Base-by-base conservation (phyloP, 805 yeast genomes). In the Kazachstania taianensis region DNA sequence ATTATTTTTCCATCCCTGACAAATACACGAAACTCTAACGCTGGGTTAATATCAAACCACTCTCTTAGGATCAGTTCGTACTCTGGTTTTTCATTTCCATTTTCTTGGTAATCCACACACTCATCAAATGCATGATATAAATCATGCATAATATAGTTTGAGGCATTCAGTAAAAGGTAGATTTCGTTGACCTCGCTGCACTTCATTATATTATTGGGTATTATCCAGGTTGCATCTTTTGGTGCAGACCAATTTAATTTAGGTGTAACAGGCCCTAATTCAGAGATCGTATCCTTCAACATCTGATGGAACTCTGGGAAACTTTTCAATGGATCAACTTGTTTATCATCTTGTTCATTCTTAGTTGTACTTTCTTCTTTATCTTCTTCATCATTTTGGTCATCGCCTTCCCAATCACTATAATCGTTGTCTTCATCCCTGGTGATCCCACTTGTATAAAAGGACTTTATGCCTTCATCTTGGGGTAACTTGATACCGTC, bases 201-300 rank as follows among this genome's bases (percentile, higher is more conserved):
- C 49, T 73, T 70, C 70, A 81, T 71, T 3, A 83, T 69, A 49
- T 84, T 82, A 22, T 81, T 75, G 2, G 92, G 70, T 49, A 81
- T 61, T 15, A 92, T 89, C 98, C 97, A 92, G 0, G 78, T 72
- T 2, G 97, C 83, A 60, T 92, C 99, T 52, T 78, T 79, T 1
- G 99, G 98, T 2, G 96, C 81, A 1, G 96, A 85, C 98, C 98
- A 92, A 63, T 92, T 92, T 46, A 89, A 63, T 52, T 92, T 92
- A 1, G 97, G 97, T 1, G 84, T 69, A 2, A 86, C 84, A 1
- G 73, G 61, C 0, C 81, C 80, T 32, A 70, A 62, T 29, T 66
- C 63, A 3, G 44, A 41, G 10, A 92, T 70, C 0, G 66, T 51
- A 0, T 46, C 40, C 24, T 61, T 61, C 13, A 89, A 65, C 29